Conservation (phyloP, 805 yeast genomes). For the Lipomyces sp. region DNA sequence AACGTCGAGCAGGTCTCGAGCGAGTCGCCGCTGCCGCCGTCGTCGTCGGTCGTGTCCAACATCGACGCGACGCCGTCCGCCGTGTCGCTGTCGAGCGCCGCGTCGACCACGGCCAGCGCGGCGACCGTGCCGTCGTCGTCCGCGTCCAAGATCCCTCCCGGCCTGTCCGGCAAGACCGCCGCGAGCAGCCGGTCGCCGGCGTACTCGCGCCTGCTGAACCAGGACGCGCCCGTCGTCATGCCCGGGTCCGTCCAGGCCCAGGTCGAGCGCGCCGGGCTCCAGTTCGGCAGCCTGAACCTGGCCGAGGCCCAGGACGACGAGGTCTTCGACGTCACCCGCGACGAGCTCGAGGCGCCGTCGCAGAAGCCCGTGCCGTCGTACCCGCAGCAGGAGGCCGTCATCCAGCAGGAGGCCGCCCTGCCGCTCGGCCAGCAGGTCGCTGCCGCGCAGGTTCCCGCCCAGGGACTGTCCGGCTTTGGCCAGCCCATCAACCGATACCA, state of each 20-base stretch:
- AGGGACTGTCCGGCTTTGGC: slow-evolving; percentile 23
- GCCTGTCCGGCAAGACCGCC: slow-evolving; percentile 16
- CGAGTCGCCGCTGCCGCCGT: slow-evolving; percentile 29
- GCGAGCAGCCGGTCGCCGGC: slow-evolving; percentile 26
- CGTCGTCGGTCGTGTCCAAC: slow-evolving; percentile 32
- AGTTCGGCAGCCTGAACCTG: slow-evolving; percentile 58
- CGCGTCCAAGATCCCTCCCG: slow-evolving; percentile 31
- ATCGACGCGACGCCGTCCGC: slow-evolving; percentile 19
- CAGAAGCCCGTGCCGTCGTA: slow-evolving; percentile 5
- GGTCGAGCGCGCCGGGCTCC: slow-evolving; percentile 53
- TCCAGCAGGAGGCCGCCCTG: slow-evolving; percentile 2
- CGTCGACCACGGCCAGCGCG: slow-evolving; percentile 4
- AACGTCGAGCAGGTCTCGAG: slow-evolving; percentile 29
- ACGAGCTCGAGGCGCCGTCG: slow-evolving; percentile 1
- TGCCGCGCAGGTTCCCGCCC: slow-evolving; percentile 18
- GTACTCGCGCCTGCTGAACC: slow-evolving; percentile 41
- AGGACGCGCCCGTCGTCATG: slow-evolving; percentile 50
- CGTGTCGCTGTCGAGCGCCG: slow-evolving; percentile 5
- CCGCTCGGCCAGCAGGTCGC: not conserved
- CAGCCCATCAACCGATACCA: slow-evolving; percentile 18
- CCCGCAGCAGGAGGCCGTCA: slow-evolving; percentile 7
- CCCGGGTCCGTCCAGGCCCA: slow-evolving; percentile 50
- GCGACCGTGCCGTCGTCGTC: slow-evolving; percentile 11
- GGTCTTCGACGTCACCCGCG: slow-evolving; percentile 6
- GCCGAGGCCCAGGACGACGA: slow-evolving; percentile 18